phyloP scores from a whole-genome alignment of 345 rosid species.

The Atalantia buxifolia region DNA sequence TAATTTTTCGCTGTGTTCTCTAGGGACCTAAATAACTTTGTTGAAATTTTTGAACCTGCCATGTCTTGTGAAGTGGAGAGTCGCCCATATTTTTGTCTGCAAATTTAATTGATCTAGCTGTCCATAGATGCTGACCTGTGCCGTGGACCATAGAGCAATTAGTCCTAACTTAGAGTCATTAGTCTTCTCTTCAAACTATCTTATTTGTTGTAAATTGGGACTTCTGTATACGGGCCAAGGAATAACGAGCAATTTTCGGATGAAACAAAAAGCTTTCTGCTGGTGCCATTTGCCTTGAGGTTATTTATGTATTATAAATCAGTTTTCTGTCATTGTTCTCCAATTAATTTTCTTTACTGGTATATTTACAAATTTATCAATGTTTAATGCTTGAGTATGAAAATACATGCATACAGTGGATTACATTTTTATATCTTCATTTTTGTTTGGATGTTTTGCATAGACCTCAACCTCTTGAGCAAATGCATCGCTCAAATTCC shows the following conservation, averaged over 20 bases:
- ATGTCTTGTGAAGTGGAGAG: background rate
- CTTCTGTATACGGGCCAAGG: background rate
- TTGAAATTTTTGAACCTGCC: background rate
- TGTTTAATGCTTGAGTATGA: background rate
- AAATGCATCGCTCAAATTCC: too few species aligned
- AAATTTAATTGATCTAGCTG: background rate
- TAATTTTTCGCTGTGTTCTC: background rate
- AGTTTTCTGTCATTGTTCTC: background rate
- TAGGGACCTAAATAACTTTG: background rate
- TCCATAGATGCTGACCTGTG: background rate
- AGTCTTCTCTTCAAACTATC: background rate
- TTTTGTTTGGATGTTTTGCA: background rate
- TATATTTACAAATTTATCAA: background rate
- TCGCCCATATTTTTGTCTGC: background rate
- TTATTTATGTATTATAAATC: background rate
- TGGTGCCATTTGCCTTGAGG: background rate
- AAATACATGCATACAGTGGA: background rate
- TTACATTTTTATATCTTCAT: background rate
- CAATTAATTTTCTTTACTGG: background rate
- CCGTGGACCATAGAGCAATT: background rate
- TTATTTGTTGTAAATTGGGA: background rate
- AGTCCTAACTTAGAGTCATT: background rate
- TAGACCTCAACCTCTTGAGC: too few species aligned
- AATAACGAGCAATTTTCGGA: background rate
- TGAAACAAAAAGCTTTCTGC: background rate